Percentiles rank a stretch among this genome's conserved stretches.
Conservation (phyloP, 73 alveolate species). For the Paramecium sonneborni region DNA sequence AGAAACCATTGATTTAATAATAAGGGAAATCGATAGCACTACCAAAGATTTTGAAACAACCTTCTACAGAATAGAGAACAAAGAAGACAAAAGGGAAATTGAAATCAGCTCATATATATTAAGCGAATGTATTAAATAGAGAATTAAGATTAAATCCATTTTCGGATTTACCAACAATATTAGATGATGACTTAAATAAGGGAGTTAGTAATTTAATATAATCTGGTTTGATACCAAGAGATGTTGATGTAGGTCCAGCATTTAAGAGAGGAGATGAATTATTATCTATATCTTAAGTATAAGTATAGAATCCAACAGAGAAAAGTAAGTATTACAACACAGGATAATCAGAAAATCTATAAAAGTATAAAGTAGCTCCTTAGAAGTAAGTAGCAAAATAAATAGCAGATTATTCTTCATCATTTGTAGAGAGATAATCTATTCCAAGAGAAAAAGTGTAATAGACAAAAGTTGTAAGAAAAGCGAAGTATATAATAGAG, state of each 20-base stretch:
- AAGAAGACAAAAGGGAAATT: conserved; percentile 24
- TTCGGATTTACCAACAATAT: conserved; percentile 58
- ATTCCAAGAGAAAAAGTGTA: background rate
- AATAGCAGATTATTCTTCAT: background rate
- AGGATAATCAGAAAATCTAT: background rate
- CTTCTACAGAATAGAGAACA: background rate
- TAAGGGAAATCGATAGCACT: background rate
- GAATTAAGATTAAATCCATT: conserved; percentile 62
- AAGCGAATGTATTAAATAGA: conserved; percentile 46
- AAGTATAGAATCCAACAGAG: conserved; percentile 3
- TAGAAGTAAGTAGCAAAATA: background rate
- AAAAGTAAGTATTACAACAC: background rate
- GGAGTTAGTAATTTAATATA: conserved; percentile 53
- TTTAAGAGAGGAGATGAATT: conserved; percentile 57
- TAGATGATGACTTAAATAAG: conserved; percentile 55
- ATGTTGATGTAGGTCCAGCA: conserved; percentile 53
- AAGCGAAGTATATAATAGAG: conserved; percentile 1
- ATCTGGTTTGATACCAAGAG: conserved; percentile 63
- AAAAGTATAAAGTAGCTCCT: conserved; percentile 27
- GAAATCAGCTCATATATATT: conserved; percentile 50
- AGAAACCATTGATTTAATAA: background rate
- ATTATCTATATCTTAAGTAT: background rate
- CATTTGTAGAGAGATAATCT: background rate
- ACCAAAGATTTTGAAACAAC: background rate
- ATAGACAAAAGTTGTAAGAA: background rate